A percentile compares a stretch with the other conserved stretches of the same genome.
phyloP scores from a whole-genome alignment of 2,329 filamentous ascomycete species.

The Colletotrichum australisinense region DNA sequence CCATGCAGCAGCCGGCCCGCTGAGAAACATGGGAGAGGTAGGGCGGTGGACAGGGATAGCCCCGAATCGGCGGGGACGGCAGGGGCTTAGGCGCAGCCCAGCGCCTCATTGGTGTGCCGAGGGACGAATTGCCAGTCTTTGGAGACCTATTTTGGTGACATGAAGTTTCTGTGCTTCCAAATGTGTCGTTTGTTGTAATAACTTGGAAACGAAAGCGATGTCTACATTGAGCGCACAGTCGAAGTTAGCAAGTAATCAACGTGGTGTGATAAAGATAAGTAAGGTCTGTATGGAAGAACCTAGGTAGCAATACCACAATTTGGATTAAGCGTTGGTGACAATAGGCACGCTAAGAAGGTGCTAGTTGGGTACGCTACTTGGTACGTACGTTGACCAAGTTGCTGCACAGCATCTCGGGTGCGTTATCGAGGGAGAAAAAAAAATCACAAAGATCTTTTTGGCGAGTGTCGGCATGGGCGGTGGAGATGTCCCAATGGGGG shows the following conservation, averaged over 20 bases:
- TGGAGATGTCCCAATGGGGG: conserved; percentile 11
- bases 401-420: neutral
- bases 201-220: conserved; percentile 17
- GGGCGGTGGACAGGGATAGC: conserved; percentile 17
- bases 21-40: conserved; percentile 26
- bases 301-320: neutral
- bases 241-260: neutral
- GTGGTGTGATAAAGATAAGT: neutral
- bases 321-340: neutral
- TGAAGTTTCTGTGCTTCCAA: neutral
- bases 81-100: conserved; percentile 30
- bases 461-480: conserved; percentile 7
- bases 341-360: conserved; percentile 12
- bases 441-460: neutral
- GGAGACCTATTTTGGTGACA: conserved; percentile 30
- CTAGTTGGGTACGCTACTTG: neutral
- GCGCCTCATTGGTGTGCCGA: conserved; percentile 20
- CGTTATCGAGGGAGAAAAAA: neutral
- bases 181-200: conserved; percentile 7
- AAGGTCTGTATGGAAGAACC: neutral
- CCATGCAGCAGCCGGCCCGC: conserved; percentile 32
- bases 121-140: conserved; percentile 8
- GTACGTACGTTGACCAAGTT: neutral
- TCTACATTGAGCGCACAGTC: neutral
- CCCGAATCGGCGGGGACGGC: conserved; percentile 24